Evolutionary conservation across 2,329 filamentous ascomycete species (phyloP), one percentile per base, ranked within the genome.

Genomic region (Lithohypha guttulata): DNA sequence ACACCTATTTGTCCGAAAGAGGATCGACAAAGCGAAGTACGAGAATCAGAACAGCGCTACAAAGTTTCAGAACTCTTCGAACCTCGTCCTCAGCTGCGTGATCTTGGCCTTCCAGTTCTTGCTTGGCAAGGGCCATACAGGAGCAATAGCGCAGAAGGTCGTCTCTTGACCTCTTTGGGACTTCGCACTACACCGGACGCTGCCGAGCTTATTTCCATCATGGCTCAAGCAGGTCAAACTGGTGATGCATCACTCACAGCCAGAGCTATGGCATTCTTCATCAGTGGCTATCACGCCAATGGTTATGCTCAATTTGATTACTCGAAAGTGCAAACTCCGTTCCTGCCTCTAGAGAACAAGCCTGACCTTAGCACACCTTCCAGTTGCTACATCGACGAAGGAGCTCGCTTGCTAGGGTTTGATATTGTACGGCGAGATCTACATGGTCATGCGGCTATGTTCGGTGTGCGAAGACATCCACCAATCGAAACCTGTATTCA

Each of bases 1-100:
- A 85, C 85, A 0, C 77, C 76, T 8, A 84, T 96, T 29, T 89
- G 87, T 53, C 84, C 85, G 7, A 82, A 82, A 2, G 85, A 93
- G 57, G 68, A 68, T 33, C 57, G 60, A 41, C 52, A 54, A 27
- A 75, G 81, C 49, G 59, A 66, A 2, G 68, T 66, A 3, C 62
- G 70, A 47, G 66, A 66, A 29, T 69, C 67, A 2, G 51, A 64
- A 8, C 67, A 66, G 36, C 62, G 59, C 23, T 89, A 83, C 61
- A 81, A 74, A 49, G 73, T 89, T 1, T 80, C 75, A 1, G 82
- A 93, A 42, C 69, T 95, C 0, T 93, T 81, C 53, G 83, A 89
- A 56, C 87, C 87, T 3, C 79, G 79, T 39, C 76, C 79, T 26
- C 62, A 72, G 1, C 66, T 93, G 6, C 72, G 83, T 23, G 67